A percentile compares a stretch with the other conserved stretches of the same genome.
Evolutionary conservation across 2,329 filamentous ascomycete species (phyloP).

Genomic region (Xylariaceae sp.): DNA sequence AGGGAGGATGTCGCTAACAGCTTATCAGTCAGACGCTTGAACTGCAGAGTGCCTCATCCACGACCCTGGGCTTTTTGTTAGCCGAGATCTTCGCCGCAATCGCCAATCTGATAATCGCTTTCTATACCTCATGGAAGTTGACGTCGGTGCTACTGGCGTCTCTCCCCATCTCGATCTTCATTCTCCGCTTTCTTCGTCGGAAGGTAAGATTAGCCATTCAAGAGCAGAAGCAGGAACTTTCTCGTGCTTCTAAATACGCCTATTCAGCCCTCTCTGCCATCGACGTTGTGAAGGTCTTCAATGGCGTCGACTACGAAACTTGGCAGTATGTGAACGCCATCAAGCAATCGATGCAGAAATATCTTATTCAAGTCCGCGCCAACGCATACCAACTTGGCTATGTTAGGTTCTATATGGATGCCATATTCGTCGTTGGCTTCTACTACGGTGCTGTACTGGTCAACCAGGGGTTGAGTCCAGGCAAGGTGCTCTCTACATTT

Average conservation of each 20-base stretch:
- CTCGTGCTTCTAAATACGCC: constrained; percentile 64
- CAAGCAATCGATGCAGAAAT: constrained; percentile 54
- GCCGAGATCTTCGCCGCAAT: constrained; percentile 60
- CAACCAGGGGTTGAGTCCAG: constrained; percentile 53
- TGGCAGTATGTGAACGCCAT: constrained; percentile 58
- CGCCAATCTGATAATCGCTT: constrained; percentile 63
- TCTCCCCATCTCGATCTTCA: constrained; percentile 59
- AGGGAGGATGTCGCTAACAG: constrained; percentile 20
- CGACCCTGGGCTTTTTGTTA: constrained; percentile 67
- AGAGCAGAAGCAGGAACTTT: constrained; percentile 62
- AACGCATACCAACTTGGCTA: constrained; percentile 69
- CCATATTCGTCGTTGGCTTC: constrained; percentile 82
- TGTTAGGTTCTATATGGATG: constrained; percentile 67
- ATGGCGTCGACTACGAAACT: constrained; percentile 65
- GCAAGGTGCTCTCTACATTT: constrained; percentile 74
- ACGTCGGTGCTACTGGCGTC: constrained; percentile 73
- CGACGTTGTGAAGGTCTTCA: constrained; percentile 81
- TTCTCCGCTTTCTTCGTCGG: constrained; percentile 56
- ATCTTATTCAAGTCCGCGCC: constrained; percentile 61
- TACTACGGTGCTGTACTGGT: constrained; percentile 78
- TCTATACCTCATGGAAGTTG: constrained; percentile 78
- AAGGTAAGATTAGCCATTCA: constrained; percentile 62
- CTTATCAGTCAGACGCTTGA: constrained; percentile 69
- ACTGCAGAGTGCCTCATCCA: constrained; percentile 72
- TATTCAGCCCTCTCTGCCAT: constrained; percentile 68